Percentiles rank a stretch among this genome's conserved stretches.
These are phyloP conservation scores for Albatrellus sp. DNA, from an alignment of 1,284 basidiomycete genomes.

Conservation along the genomic window DNA sequence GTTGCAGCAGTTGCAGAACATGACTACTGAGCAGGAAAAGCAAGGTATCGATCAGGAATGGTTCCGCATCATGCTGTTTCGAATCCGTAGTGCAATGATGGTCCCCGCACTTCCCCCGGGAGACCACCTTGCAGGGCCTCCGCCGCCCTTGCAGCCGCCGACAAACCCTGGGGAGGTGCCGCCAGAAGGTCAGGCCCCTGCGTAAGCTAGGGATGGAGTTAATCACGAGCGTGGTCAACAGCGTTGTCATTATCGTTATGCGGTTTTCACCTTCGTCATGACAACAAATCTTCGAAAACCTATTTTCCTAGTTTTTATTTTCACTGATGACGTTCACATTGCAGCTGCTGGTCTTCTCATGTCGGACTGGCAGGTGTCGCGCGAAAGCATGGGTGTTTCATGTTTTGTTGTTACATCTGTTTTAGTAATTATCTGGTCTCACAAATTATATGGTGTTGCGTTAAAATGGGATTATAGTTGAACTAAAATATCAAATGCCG, in stretches of 20 bases:
- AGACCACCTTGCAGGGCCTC: slow-evolving; percentile 10
- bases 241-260: not conserved
- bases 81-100: slow-evolving; percentile 58
- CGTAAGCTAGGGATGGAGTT: slow-evolving; percentile 7
- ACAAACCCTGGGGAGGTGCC: slow-evolving; percentile 3
- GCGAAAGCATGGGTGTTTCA: too few species aligned
- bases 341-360: too few species aligned
- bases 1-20: slow-evolving; percentile 53
- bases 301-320: too few species aligned
- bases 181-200: slow-evolving; percentile 8
- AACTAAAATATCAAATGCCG: too few species aligned
- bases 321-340: too few species aligned
- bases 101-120: slow-evolving; percentile 27
- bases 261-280: too few species aligned
- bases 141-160: slow-evolving; percentile 7
- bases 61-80: slow-evolving; percentile 71
- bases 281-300: too few species aligned
- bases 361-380: too few species aligned
- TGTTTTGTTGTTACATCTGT: too few species aligned
- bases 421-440: too few species aligned
- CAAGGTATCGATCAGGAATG: slow-evolving; percentile 65
- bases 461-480: too few species aligned
- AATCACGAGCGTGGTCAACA: not conserved
- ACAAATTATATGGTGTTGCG: too few species aligned
- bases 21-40: slow-evolving; percentile 70